Conservation (phyloP, 106 monocot species). For the Apostasia shenzhenica region DNA sequence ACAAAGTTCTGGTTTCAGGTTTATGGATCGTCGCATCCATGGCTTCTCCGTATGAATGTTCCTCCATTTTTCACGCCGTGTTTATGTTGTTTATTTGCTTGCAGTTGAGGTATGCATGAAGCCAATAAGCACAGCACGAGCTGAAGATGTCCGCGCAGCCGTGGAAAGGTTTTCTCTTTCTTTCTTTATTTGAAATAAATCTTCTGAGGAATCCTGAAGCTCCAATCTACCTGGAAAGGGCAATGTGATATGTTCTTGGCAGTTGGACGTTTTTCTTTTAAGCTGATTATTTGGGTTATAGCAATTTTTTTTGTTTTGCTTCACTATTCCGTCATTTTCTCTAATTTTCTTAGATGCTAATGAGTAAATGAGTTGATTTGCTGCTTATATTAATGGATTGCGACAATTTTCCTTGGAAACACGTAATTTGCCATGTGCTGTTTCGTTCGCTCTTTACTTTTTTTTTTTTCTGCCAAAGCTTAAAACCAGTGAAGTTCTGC, state of each 20-base stretch:
- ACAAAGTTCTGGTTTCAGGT: slow-evolving; percentile 56
- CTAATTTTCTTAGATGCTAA: no score
- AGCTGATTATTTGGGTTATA: no score
- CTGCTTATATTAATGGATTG: no score
- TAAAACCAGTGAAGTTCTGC: no score
- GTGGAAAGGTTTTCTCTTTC: slow-evolving; percentile 69
- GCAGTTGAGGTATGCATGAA: slow-evolving; percentile 93
- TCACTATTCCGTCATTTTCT: no score
- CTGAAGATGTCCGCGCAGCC: slow-evolving; percentile 57
- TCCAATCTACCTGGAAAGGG: no score
- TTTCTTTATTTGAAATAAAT: not conserved
- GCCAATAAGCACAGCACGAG: slow-evolving; percentile 62
- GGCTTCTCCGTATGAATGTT: not conserved
- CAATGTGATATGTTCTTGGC: no score
- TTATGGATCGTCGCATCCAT: not conserved
- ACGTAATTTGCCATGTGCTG: not conserved
- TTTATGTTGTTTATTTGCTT: slow-evolving; percentile 1
- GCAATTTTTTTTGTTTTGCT: no score
- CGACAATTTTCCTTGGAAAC: no score
- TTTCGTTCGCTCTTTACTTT: not conserved
- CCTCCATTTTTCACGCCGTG: not conserved
- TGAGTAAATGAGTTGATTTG: no score
- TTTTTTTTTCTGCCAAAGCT: not conserved
- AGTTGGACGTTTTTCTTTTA: no score
- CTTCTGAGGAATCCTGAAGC: not conserved